These are phyloP conservation scores for Zizania latifolia DNA, from an alignment of 176 grass and related monocot genomes.

Conservation along the genomic window DNA sequence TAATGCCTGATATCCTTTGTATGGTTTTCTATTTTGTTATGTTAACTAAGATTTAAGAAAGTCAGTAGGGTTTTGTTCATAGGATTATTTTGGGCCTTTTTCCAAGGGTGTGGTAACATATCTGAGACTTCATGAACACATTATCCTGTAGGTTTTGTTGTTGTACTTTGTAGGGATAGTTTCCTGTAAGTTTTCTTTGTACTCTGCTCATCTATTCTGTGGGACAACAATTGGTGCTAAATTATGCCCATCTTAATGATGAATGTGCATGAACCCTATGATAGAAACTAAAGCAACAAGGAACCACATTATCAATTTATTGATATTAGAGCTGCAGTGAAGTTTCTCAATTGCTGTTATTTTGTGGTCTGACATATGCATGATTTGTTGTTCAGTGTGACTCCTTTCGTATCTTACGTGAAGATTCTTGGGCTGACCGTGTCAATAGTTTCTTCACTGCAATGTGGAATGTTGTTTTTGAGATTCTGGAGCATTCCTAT, in stretches of 20 bases:
- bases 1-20: background rate
- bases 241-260: background rate
- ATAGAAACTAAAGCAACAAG: background rate
- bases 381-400: constrained; percentile 63
- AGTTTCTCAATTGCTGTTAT: background rate
- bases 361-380: constrained; percentile 27
- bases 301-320: background rate
- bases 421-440: constrained; percentile 70
- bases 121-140: background rate
- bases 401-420: constrained; percentile 57
- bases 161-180: background rate
- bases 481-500: constrained; percentile 88
- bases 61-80: background rate
- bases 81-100: background rate
- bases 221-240: background rate
- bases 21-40: background rate
- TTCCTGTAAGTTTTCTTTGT: background rate
- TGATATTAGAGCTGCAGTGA: background rate
- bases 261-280: background rate
- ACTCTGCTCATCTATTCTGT: background rate
- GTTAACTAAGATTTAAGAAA: constrained; percentile 2
- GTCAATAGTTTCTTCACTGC: constrained; percentile 65
- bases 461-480: constrained; percentile 77
- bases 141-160: background rate
- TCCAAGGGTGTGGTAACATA: background rate